Base-by-base conservation (phyloP, 2,329 filamentous ascomycete species). In the Alternaria triticimaculans region DNA sequence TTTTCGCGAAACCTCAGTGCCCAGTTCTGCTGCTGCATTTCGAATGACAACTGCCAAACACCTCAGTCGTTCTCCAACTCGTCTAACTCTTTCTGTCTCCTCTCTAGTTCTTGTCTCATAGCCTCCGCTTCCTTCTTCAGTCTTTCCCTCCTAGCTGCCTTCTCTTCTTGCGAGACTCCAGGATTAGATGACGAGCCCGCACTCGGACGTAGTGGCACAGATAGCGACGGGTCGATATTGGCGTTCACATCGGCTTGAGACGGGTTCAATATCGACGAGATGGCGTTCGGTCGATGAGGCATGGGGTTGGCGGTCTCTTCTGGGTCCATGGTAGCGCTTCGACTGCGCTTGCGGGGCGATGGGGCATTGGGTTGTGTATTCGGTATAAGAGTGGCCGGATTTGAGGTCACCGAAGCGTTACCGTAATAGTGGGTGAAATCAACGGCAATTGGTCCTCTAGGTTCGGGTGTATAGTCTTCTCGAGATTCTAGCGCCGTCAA, bases 381-480 rank as follows among this genome's bases (percentile, higher is more conserved):
- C 58, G 18, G 69, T 66, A 21, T 65, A 46, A 53, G 73, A 55
- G 6, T 28, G 9, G 62, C 58, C 20, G 65, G 62, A 26, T 71
- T 64, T 8, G 69, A 70, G 25, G 71, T 70, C 5, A 67, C 50
- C 5, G 69, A 61, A 23, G 62, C 48, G 26, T 58, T 72, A 23
- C 63, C 60, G 45, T 74, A 69, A 63, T 78, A 80, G 45, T 76
- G 74, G 4, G 78, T 80, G 50, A 80, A 80, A 65, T 80, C 78
- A 44, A 80, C 72, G 6, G 78, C 75, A 3, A 78, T 63, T 14
- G 78, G 77, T 3, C 72, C 77, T 58, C 76, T 70, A 12, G 49
- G 49, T 10, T 74, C 72, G 6, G 72, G 69, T 3, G 76, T 71
- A 48, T 70, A 72, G 10, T 70, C 59, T 57, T 79, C 76, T 51